Percentiles rank a stretch among this genome's conserved stretches.
Conservation (phyloP, 169 alveolate genomes). For the Miamiensis avidus region DNA sequence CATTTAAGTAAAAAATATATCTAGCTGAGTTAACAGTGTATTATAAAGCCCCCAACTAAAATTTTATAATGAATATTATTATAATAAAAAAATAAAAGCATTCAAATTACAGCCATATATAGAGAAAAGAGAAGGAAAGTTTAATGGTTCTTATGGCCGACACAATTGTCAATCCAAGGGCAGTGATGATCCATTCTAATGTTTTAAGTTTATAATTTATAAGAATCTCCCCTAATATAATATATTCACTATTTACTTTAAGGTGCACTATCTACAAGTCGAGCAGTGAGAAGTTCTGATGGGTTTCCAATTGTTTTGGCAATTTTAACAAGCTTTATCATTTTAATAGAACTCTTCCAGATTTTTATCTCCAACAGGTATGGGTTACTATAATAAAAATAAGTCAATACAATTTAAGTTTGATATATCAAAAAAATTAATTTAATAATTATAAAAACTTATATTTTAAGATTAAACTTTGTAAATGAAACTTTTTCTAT, state of each 20-base stretch:
- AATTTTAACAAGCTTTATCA: slow-evolving; percentile 11
- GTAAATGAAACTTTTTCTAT: background rate
- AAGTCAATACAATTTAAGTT: background rate
- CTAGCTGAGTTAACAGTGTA: background rate
- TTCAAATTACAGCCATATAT: slow-evolving; percentile 39
- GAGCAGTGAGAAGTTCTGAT: slow-evolving; percentile 57
- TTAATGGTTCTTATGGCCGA: slow-evolving; percentile 51
- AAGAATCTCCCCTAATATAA: background rate
- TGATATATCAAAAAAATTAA: too few relatives aligned
- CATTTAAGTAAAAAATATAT: slow-evolving; percentile 7
- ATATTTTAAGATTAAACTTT: too few relatives aligned
- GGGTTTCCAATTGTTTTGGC: slow-evolving; percentile 56
- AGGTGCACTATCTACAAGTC: slow-evolving; percentile 44
- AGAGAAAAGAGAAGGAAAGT: slow-evolving; percentile 40
- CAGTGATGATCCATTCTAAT: slow-evolving; percentile 67
- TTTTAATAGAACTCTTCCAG: slow-evolving; percentile 7
- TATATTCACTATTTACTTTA: background rate
- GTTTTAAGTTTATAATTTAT: too few relatives aligned
- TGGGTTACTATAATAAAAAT: background rate
- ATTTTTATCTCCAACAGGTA: slow-evolving; percentile 1
- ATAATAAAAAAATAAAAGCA: background rate
- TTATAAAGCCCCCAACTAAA: slow-evolving; percentile 5
- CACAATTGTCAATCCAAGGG: slow-evolving; percentile 61
- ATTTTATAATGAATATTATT: background rate
- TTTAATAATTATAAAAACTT: too few relatives aligned